Percentiles rank a stretch among this genome's conserved stretches.
Evolutionary conservation across 371 early-diverging fungal species (phyloP).

Genomic region (Mucor mucedo): DNA sequence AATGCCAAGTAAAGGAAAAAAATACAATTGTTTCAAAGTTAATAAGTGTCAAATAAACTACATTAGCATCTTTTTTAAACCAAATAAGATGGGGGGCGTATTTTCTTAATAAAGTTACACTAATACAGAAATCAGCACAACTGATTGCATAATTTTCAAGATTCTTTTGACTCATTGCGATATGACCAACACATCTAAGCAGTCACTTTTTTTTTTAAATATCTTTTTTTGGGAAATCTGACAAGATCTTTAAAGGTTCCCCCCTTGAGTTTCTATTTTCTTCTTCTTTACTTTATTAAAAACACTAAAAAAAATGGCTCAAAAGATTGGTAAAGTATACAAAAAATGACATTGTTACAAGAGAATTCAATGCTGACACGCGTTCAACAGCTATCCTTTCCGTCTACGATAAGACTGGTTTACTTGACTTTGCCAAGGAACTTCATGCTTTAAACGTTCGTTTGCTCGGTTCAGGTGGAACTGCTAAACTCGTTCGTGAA

Average conservation of each 20-base stretch:
- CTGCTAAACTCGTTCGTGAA: constrained; percentile 87
- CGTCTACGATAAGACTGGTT: constrained; percentile 96
- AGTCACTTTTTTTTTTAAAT: constrained; percentile 22
- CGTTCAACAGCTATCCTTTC: constrained; percentile 82
- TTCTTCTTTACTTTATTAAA: constrained; percentile 1
- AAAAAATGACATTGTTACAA: background rate
- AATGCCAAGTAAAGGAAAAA: too few species aligned
- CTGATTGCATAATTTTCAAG: too few species aligned
- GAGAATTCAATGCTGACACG: background rate
- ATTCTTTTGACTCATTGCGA: too few species aligned
- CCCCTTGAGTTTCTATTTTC: background rate
- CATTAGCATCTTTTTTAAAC: too few species aligned
- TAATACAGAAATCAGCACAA: too few species aligned
- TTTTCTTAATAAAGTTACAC: too few species aligned
- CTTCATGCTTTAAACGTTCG: constrained; percentile 77
- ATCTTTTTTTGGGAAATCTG: background rate
- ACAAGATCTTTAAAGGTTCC: background rate
- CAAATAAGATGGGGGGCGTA: too few species aligned
- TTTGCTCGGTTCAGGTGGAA: constrained; percentile 95
- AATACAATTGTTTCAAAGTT: too few species aligned
- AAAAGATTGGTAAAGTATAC: constrained; percentile 36
- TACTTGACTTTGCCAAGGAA: constrained; percentile 87
- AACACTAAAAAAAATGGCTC: constrained; percentile 28
- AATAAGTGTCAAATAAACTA: too few species aligned
- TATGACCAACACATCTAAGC: constrained; percentile 28